Base-by-base conservation (phyloP, 495 filamentous ascomycete species). In the Penicillium mononematosum region DNA sequence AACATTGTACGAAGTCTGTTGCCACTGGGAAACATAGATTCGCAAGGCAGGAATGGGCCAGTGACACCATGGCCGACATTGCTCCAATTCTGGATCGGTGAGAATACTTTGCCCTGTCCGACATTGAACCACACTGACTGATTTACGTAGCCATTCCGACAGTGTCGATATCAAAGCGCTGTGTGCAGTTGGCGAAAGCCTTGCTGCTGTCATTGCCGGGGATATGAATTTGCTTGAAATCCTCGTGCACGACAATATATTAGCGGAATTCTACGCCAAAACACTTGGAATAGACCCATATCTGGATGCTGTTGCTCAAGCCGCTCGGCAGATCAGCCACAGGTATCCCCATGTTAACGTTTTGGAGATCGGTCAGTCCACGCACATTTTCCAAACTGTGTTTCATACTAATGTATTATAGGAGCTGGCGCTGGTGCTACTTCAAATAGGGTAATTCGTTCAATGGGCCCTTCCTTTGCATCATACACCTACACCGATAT, bases 401-500 rank as follows among this genome's bases (percentile, higher is more conserved):
- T 2, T 27, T 2, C 10, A 19, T 52, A 31, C 55, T 68, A 10
- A 64, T n/a, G 0, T 16, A 1, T 12, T 24, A 10, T 11, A 69
- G 66, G 66, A 2, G 66, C 69, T 10, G 70, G 69, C 0, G 78
- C 78, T 4, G 79, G 79, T 0, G 73, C 69, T 14, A 63, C 77
- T 14, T 81, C 81, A 0, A 65, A 71, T n/a, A 24, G 44, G 4
- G 55, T 80, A 7, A 53, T 77, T 0, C 34, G 43, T 12, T 56
- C 45, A 9, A 38, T 68, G 17, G 59, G 54, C 4, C 32, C 29
- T 1, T 55, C 53, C 0, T 66, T 69, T 50, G 44, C 62, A 1
- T 60, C 61, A 24, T 84, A 84, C 53, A 81, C 76, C 11, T 81
- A 72, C 61, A 83, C 83, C 3, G 81, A 85, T 55, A 74, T 84